Conservation (phyloP, 352 stramenopile genomes). For the Thraustotheca clavata region DNA sequence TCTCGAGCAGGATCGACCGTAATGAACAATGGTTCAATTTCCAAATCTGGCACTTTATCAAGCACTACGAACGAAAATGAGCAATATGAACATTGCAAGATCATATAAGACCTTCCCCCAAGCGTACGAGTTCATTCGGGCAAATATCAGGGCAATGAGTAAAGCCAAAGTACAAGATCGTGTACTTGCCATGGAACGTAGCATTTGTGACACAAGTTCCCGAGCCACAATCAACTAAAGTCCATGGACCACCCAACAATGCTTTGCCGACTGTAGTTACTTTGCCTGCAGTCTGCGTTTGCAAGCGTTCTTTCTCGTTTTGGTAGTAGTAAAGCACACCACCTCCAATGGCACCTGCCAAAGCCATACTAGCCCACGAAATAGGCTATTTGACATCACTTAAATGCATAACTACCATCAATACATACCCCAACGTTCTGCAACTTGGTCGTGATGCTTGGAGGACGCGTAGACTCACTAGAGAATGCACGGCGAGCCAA, state of each 20-base stretch:
- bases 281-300: constrained; percentile 82
- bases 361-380: constrained; percentile 72
- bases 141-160: constrained; percentile 99
- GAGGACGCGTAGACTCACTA: not conserved
- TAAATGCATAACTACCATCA: not conserved
- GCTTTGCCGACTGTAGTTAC: constrained; percentile 87
- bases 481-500: not conserved
- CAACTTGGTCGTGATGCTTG: constrained; percentile 1
- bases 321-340: constrained; percentile 86
- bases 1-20: constrained; percentile 96
- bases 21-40: constrained; percentile 93
- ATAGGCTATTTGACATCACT: constrained; percentile 43
- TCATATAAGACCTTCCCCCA: constrained; percentile 91
- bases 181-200: constrained; percentile 90
- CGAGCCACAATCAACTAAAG: constrained; percentile 86
- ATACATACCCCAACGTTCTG: not conserved
- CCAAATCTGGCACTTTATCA: constrained; percentile 20
- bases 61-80: constrained; percentile 65
- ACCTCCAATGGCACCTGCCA: constrained; percentile 56
- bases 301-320: constrained; percentile 78
- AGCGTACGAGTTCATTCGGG: constrained; percentile 97
- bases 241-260: constrained; percentile 87
- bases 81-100: constrained; percentile 13
- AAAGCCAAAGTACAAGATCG: constrained; percentile 99
- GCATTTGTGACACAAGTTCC: constrained; percentile 84